Conservation (phyloP, 345 rosid species). For the Murraya paniculata region DNA sequence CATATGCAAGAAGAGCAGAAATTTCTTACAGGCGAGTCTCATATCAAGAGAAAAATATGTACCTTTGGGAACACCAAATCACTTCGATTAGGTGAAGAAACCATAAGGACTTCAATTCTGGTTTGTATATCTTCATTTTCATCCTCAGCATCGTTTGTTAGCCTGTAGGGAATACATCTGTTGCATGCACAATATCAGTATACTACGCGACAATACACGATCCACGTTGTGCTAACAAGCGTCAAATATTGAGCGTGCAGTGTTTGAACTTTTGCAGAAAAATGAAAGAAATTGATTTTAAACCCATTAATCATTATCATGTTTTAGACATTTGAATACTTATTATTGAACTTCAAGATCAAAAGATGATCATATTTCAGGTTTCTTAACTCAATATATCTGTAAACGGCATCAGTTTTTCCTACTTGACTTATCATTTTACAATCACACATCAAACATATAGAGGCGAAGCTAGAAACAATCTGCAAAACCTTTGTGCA, state of each 20-base stretch:
- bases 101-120: constrained; percentile 65
- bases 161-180: constrained; percentile 83
- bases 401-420: background rate
- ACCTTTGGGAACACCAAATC: constrained; percentile 95
- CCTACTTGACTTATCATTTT: background rate
- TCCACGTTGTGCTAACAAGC: background rate
- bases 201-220: background rate
- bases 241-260: background rate
- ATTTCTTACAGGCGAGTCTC: background rate
- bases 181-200: background rate
- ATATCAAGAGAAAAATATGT: background rate
- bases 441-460: background rate
- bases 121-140: constrained; percentile 32
- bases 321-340: background rate
- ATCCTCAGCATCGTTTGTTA: constrained; percentile 37
- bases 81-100: constrained; percentile 78
- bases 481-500: background rate
- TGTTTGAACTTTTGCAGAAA: background rate
- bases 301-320: background rate
- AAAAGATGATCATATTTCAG: background rate
- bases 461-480: background rate
- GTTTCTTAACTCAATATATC: background rate
- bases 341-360: background rate
- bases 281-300: background rate
- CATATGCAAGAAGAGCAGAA: background rate